Evolutionary conservation across 345 rosid genomes (phyloP).

Genomic region (Syzygium jambos): DNA sequence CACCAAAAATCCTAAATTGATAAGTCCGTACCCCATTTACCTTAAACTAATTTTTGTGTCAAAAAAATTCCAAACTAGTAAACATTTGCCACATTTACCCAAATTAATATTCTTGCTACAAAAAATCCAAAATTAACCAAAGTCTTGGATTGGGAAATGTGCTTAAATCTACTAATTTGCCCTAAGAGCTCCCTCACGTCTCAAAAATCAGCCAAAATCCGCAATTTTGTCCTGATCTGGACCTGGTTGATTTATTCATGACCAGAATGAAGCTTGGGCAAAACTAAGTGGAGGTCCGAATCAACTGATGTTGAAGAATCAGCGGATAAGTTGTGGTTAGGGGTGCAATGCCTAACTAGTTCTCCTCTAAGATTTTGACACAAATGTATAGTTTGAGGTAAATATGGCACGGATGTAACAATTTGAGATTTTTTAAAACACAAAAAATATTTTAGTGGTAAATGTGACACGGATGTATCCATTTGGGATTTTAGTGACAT

Average conservation of each 20-base stretch:
- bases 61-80: too few species aligned
- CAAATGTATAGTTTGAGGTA: too few species aligned
- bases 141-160: neutral
- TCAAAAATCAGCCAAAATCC: neutral
- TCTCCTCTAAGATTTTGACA: too few species aligned
- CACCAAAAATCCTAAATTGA: neutral
- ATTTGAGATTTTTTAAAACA: too few species aligned
- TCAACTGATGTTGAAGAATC: neutral
- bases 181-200: neutral
- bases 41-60: too few species aligned
- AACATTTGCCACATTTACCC: too few species aligned
- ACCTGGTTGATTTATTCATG: neutral
- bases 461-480: too few species aligned
- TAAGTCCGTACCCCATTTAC: neutral
- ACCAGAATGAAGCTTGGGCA: neutral
- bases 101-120: too few species aligned
- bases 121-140: neutral
- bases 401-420: neutral
- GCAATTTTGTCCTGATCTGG: neutral
- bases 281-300: too few species aligned
- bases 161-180: neutral
- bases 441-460: too few species aligned
- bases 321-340: neutral
- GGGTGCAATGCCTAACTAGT: too few species aligned
- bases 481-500: neutral